Percentiles rank a stretch among this genome's conserved stretches.
Evolutionary conservation across 2,329 filamentous ascomycete genomes (phyloP).

Genomic region (Fonsecaea nubica): DNA sequence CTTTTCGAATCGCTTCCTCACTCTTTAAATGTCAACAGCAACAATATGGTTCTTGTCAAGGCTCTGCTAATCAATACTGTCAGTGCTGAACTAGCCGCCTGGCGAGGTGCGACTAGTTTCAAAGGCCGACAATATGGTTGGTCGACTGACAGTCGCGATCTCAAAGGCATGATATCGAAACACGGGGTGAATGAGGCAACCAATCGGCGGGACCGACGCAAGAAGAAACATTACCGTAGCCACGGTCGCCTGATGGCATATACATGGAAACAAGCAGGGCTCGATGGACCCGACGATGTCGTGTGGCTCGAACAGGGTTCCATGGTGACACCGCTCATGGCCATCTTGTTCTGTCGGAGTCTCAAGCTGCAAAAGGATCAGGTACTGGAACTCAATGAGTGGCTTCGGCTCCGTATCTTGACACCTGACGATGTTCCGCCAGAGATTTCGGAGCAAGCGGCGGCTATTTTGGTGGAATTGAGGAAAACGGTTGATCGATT

Average conservation of each 20-base stretch:
- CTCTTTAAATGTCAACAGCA: constrained; percentile 27
- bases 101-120: constrained; percentile 17
- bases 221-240: constrained; percentile 20
- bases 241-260: constrained; percentile 34
- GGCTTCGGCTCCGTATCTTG: constrained; percentile 24
- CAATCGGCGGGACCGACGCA: background rate
- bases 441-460: constrained; percentile 5
- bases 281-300: constrained; percentile 13
- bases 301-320: constrained; percentile 34
- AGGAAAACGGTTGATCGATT: constrained; percentile 38
- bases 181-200: constrained; percentile 22
- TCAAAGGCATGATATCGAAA: constrained; percentile 19
- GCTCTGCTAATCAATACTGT: constrained; percentile 31
- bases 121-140: background rate
- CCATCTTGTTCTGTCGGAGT: constrained; percentile 31
- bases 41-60: constrained; percentile 33
- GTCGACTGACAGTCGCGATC: constrained; percentile 10
- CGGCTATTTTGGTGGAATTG: constrained; percentile 32
- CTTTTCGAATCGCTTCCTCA: constrained; percentile 28
- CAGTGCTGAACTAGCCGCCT: constrained; percentile 30
- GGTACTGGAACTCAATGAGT: constrained; percentile 32
- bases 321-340: constrained; percentile 35
- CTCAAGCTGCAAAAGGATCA: constrained; percentile 13
- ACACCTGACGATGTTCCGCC: constrained; percentile 11
- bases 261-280: constrained; percentile 19